A percentile compares a stretch with the other conserved stretches of the same genome.
Evolutionary conservation across 371 early-diverging fungal species (phyloP).

Genomic region (Blyttiomyces sp.): DNA sequence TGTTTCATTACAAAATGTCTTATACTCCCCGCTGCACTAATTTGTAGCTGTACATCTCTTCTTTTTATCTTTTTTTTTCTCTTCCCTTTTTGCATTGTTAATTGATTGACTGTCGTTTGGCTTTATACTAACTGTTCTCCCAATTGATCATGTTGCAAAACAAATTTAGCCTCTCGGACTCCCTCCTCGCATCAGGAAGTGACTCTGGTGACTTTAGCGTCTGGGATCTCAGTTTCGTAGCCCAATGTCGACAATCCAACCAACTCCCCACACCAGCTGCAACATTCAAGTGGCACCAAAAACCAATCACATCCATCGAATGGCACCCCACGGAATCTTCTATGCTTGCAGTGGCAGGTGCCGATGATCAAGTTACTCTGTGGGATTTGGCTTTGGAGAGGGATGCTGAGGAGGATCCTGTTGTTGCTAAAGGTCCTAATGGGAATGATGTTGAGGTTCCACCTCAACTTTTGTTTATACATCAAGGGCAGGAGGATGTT

Average conservation of each 20-base stretch:
- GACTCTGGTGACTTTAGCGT: slow-evolving; percentile 92
- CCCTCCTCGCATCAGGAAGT: slow-evolving; percentile 88
- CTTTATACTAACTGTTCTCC: too few relatives aligned
- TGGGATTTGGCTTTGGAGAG: slow-evolving; percentile 97
- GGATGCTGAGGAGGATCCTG: slow-evolving; percentile 80
- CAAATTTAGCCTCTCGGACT: slow-evolving; percentile 52
- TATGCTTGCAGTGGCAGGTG: slow-evolving; percentile 87
- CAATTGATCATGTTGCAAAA: background rate
- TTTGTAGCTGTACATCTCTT: slow-evolving; percentile 29
- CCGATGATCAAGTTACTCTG: slow-evolving; percentile 93
- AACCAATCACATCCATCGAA: slow-evolving; percentile 92
- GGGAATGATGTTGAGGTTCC: slow-evolving; percentile 75
- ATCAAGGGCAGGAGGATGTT: slow-evolving; percentile 88
- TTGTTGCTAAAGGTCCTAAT: slow-evolving; percentile 33
- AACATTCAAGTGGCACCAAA: slow-evolving; percentile 92
- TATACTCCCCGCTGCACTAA: slow-evolving; percentile 25
- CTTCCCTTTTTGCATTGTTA: background rate
- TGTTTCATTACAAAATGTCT: background rate
- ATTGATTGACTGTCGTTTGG: too few relatives aligned
- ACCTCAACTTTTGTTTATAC: slow-evolving; percentile 93
- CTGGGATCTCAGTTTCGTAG: slow-evolving; percentile 91
- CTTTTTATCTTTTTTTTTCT: background rate
- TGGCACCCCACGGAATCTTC: slow-evolving; percentile 95
- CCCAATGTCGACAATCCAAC: slow-evolving; percentile 26
- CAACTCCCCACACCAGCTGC: slow-evolving; percentile 81